Evolutionary conservation across 768 basidiomycete species (phyloP).

Genomic region (Neoboletus magnificus): DNA sequence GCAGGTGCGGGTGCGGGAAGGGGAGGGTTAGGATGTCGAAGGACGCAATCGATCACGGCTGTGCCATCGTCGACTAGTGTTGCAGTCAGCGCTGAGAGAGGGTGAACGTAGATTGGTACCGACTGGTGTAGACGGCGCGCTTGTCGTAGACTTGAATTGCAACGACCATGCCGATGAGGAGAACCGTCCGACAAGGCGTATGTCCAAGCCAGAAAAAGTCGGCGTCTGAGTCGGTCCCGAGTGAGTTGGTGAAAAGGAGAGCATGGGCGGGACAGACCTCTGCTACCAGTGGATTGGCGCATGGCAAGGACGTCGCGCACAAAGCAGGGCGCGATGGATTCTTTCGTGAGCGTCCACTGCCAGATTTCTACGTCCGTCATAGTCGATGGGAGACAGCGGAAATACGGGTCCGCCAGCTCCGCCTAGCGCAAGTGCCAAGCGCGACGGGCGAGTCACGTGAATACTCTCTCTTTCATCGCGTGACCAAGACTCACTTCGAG

Average conservation of each 20-base stretch:
- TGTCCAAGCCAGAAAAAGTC: slow-evolving; percentile 73
- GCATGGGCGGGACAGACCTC: slow-evolving; percentile 23
- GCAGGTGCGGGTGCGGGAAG: slow-evolving; percentile 10
- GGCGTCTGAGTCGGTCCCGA: slow-evolving; percentile 31
- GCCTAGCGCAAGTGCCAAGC: no score
- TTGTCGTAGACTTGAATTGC: slow-evolving; percentile 59
- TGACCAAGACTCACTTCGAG: no score
- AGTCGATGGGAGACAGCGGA: neutral
- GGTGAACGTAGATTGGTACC: neutral
- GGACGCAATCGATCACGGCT: slow-evolving; percentile 63
- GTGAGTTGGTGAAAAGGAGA: neutral
- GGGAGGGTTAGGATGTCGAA: slow-evolving; percentile 37
- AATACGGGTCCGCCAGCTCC: no score
- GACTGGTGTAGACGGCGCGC: slow-evolving; percentile 58
- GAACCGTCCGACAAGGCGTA: slow-evolving; percentile 64
- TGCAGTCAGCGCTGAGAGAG: neutral
- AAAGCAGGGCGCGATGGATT: slow-evolving; percentile 54
- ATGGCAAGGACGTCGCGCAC: slow-evolving; percentile 49
- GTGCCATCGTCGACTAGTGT: slow-evolving; percentile 74
- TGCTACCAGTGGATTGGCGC: slow-evolving; percentile 35
- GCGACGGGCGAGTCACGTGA: no score
- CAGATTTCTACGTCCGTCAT: slow-evolving; percentile 26
- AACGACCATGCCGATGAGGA: slow-evolving; percentile 61
- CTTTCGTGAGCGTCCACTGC: slow-evolving; percentile 56
- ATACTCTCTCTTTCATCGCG: no score